Evolutionary conservation across 805 yeast genomes (phyloP), one percentile per base, ranked within the genome.

Genomic region (Saturnispora besseyi): DNA sequence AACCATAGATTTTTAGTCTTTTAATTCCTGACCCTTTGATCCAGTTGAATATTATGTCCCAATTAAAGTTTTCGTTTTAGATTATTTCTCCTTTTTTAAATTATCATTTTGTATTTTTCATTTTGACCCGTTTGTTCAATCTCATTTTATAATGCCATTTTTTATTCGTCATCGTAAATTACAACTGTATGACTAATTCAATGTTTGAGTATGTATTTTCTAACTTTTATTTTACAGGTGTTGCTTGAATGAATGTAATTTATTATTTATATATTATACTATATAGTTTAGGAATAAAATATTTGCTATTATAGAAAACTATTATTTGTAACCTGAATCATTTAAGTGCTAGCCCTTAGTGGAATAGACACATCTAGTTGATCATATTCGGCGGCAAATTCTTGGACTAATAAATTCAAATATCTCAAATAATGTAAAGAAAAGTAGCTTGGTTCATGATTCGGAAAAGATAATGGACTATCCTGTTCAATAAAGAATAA

Each of bases 381-480:
- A 46, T 61, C 61, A 45, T 60, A 61, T 7, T 55, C 59, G 18
- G 54, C 45, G 6, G 65, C 64, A 44, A 62, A 51, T 29, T 54
- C 53, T 36, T 62, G 66, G 26, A 63, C n/a, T 22, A 49, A 54
- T 9, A 50, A 18, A 45, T 64, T 64, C 28, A 64, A 40, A 31
- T 51, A 47, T 46, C 62, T 57, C 34, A 64, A 24, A 47, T 60
- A 60, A 43, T 60, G 61, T 43, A 59, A 53, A 1, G 62, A 47
- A 33, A 85, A 74, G 57, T 77, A 85, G 51, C 79, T 77, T 0
- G 89, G 80, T 60, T 87, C 89, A 55, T 74, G 75, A 36, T 84
- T 67, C 0, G 93, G 93, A 49, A 75, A 77, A 42, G 84, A 71
- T 40, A 87, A 66, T 0, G 96, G 96, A 1, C 89, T 81, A 1